These are phyloP conservation scores for Gymnopilus dilepis DNA, from an alignment of 768 basidiomycete genomes.

Conservation along the genomic window DNA sequence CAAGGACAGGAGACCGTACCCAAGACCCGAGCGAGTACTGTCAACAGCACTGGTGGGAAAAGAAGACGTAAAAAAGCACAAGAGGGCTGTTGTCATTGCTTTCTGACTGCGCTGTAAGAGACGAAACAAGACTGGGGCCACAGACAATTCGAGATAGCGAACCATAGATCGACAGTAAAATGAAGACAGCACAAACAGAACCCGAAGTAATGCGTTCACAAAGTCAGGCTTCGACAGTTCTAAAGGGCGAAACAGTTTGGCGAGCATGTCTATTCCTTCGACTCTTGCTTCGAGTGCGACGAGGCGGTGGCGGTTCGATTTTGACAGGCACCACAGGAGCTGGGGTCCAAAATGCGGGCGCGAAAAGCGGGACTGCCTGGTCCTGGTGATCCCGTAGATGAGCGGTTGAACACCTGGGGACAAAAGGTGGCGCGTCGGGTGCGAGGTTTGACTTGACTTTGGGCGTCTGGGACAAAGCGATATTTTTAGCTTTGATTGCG, in stretches of 20 bases:
- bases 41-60: no score
- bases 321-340: not conserved
- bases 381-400: not conserved
- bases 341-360: not conserved
- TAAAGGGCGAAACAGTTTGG: not conserved
- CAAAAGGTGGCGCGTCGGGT: not conserved
- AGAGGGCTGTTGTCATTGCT: no score
- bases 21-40: no score
- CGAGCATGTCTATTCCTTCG: not conserved
- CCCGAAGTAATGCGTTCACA: not conserved
- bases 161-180: no score
- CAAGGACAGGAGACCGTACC: no score
- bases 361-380: not conserved
- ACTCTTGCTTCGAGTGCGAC: not conserved
- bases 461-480: not conserved
- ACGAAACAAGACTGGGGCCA: no score
- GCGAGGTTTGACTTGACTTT: not conserved
- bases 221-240: not conserved
- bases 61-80: no score
- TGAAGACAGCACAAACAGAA: not conserved
- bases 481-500: not conserved
- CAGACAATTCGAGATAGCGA: no score
- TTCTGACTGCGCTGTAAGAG: no score
- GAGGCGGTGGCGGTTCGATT: not conserved
- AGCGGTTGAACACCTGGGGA: not conserved